Evolutionary conservation across 2,329 filamentous ascomycete genomes (phyloP), one percentile per base, ranked within the genome.

Genomic region (Ceratocystiopsis brevicomis): DNA sequence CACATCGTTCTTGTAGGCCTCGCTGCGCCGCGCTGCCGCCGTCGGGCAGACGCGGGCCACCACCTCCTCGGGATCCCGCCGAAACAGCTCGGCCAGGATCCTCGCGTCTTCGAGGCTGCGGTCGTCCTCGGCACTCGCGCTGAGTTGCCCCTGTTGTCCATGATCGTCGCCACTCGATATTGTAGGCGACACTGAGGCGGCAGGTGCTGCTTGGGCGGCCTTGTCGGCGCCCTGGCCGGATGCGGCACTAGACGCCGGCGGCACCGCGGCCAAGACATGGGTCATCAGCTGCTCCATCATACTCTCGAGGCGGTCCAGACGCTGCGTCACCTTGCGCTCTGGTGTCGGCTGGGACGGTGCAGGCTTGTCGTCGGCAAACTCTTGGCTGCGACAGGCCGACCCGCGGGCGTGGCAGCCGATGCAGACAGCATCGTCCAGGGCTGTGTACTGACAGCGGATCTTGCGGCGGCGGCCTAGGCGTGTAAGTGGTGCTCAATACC

Each of bases 281-380:
- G 63, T 58, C 41, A 66, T 59, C 0, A 70, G 51, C 44, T 57
- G 59, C 51, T 65, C 60, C 54, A 69, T 63, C 49, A 69, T 57
- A 21, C 58, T 56, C 49, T 70, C 67, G 3, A 71, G 57, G 0
- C 63, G 59, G 17, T 57, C 61, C 4, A 70, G 56, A 3, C 66
- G 59, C 47, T 66, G 62, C 0, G 59, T 54, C 4, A 67, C 50
- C 32, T 60, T 57, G 36, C 57, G 56, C 46, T 67, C 64, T 3
- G 61, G 53, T n/a, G 38, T 34, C 21, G 39, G 39, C 18, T 51
- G 37, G 42, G 44, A 51, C 12, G 54, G 48, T 17, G 10, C 25
- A 30, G 52, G 52, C 13, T 43, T 33, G 30, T 61, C 57, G 30
- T 67, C 61, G 5, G 55, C 53, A 45, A 61, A 63, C 48, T 68